Evolutionary conservation across 805 yeast genomes (phyloP).

Genomic region (Hanseniaspora singularis): DNA sequence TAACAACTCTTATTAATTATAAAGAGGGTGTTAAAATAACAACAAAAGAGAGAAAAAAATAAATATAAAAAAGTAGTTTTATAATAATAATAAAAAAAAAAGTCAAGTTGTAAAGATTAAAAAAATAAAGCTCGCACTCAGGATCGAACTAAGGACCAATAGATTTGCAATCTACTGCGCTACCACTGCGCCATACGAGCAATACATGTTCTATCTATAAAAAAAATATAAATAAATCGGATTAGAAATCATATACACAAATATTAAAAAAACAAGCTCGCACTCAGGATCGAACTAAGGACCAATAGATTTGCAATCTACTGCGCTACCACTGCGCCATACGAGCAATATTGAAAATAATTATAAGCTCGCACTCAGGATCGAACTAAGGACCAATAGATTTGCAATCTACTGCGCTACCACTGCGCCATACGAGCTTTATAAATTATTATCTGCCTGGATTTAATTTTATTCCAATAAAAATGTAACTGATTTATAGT

Average conservation of each 20-base stretch:
- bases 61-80: no score
- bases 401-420: slow-evolving; percentile 99
- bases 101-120: not conserved
- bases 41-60: not conserved
- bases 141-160: slow-evolving; percentile 96
- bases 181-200: slow-evolving; percentile 93
- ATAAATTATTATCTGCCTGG: slow-evolving; percentile 7
- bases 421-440: slow-evolving; percentile 82
- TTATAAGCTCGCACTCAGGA: slow-evolving; percentile 73
- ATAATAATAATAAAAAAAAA: no score
- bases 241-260: no score
- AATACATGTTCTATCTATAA: not conserved
- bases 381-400: slow-evolving; percentile 98
- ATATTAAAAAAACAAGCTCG: no score
- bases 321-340: slow-evolving; percentile 98
- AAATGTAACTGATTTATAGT: no score
- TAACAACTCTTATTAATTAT: no score
- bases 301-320: slow-evolving; percentile 98
- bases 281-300: slow-evolving; percentile 94
- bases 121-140: slow-evolving; percentile 34
- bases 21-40: not conserved
- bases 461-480: not conserved
- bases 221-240: slow-evolving; percentile 2
- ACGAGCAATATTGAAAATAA: slow-evolving; percentile 37
- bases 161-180: slow-evolving; percentile 99